These are phyloP conservation scores for Phytophthora hibernalis DNA, from an alignment of 352 stramenopile genomes.

Conservation along the genomic window DNA sequence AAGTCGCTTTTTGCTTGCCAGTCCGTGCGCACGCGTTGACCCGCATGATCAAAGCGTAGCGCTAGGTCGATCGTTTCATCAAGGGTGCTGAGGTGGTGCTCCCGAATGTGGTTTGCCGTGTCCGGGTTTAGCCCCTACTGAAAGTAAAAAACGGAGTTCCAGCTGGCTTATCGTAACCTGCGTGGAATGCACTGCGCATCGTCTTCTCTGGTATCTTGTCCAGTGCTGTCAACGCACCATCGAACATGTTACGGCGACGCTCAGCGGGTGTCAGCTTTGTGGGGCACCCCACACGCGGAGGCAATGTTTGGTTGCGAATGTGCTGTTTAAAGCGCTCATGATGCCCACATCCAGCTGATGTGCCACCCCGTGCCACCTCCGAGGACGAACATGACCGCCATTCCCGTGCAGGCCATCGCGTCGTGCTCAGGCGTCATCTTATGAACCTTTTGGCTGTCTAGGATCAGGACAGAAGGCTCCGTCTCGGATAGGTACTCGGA, in stretches of 20 bases:
- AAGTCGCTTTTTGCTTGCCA: too few species aligned
- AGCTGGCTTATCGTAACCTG: too few species aligned
- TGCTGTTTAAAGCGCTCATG: not conserved
- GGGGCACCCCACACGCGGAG: not conserved
- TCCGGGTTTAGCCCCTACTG: too few species aligned
- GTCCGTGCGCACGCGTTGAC: too few species aligned
- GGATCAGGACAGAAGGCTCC: not conserved
- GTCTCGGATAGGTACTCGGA: too few species aligned
- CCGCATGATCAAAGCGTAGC: too few species aligned
- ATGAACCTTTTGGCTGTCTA: not conserved
- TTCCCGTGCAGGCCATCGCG: not conserved
- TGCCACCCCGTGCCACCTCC: not conserved
- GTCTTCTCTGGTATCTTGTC: not conserved
- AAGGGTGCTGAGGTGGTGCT: too few species aligned
- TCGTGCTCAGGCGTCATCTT: not conserved
- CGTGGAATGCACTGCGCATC: not conserved
- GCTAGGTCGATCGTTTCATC: too few species aligned
- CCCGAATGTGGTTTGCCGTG: too few species aligned
- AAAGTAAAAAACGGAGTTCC: too few species aligned
- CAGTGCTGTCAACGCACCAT: not conserved
- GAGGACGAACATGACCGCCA: not conserved
- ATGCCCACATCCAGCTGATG: not conserved
- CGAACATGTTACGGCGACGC: not conserved
- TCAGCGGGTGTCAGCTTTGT: not conserved
- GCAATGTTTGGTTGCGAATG: not conserved